phyloP scores from a whole-genome alignment of 1,284 basidiomycete genomes.

The Pulveroboletus sp. region DNA sequence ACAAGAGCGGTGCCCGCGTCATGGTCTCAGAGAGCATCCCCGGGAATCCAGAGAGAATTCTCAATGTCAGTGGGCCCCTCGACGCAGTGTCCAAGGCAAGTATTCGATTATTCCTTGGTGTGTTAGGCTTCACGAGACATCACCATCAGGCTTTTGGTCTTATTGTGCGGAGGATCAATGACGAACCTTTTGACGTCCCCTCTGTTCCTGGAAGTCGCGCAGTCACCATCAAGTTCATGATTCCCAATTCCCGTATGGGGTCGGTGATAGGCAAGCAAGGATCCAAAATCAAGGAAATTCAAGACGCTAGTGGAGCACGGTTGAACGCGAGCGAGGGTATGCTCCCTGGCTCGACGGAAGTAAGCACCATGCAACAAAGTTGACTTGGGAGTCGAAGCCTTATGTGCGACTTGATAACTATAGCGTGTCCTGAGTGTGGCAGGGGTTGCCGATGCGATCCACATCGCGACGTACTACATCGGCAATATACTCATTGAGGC shows the following conservation, averaged over 20 bases:
- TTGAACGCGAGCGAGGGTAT: conserved; percentile 97
- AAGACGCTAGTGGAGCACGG: conserved; percentile 95
- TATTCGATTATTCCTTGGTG: conserved; percentile 13
- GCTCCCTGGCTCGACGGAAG: conserved; percentile 99
- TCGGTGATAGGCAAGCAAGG: conserved; percentile 98
- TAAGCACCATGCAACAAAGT: conserved; percentile 39
- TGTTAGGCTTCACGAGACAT: conserved; percentile 12
- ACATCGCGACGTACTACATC: conserved; percentile 99
- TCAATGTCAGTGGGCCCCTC: conserved; percentile 96
- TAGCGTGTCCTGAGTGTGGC: conserved; percentile 96
- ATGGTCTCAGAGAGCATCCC: conserved; percentile 96
- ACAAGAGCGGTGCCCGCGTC: conserved; percentile 94
- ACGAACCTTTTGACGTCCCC: conserved; percentile 97
- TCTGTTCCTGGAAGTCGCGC: conserved; percentile 97
- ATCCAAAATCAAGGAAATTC: conserved; percentile 99
- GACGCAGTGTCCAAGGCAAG: conserved; percentile 97
- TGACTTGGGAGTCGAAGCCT: conserved; percentile 5
- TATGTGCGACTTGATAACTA: conserved; percentile 15
- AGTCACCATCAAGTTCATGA: conserved; percentile 99
- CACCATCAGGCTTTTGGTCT: conserved; percentile 88
- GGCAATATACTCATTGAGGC: conserved; percentile 96
- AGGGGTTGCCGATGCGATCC: conserved; percentile 99
- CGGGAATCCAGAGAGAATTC: conserved; percentile 96
- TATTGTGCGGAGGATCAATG: conserved; percentile 98
- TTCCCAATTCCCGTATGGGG: conserved; percentile 99